Base-by-base conservation (phyloP, 2,329 filamentous ascomycete genomes). In the Penicillium griseofulvum region DNA sequence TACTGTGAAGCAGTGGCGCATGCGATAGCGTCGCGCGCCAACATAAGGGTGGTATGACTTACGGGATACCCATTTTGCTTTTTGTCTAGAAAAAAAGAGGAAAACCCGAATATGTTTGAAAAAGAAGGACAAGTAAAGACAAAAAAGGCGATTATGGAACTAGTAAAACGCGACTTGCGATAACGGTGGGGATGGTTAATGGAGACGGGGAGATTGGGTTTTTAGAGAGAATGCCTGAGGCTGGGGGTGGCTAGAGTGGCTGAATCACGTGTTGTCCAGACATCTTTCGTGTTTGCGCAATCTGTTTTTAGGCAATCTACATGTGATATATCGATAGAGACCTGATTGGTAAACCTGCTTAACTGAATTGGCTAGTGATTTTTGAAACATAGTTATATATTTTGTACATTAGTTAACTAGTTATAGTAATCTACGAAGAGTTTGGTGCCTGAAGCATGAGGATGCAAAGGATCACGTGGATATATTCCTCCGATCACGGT, bases 1-100 rank as follows among this genome's bases (percentile, higher is more conserved):
- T 42, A 28, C 31, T 39, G 51, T 53, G 52, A 60, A 46, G 34
- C 47, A 51, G 57, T 59, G 55, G 56, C 56, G 57, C 55, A 59
- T 56, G 59, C 50, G 51, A 59, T 45, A 49, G 44, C 10, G 12
- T 45, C 33, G 33, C 52, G 57, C 44, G 43, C 44, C 11, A 43
- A 11, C 24, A 50, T 42, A 42, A 55, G 49, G 52, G 44, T 39
- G 52, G 38, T 54, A 46, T 59, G 63, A 75, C 73, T 72, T 66
- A 76, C 74, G 74, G 74, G 46, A 76, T 73, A 61, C 74, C 74
- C 74, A 76, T 76, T 42, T n/a, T 33, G 28, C 28, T 28, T 49
- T 53, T 52, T 17, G 28, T 29, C 14, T 46, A 54, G 34, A 10
- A 31, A 57, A 41, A 22, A 10, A 50, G 16, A 19, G 22, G 37